Evolutionary conservation across 495 filamentous ascomycete genomes (phyloP), one percentile per base, ranked within the genome.

Genomic region (Neurospora intermedia): DNA sequence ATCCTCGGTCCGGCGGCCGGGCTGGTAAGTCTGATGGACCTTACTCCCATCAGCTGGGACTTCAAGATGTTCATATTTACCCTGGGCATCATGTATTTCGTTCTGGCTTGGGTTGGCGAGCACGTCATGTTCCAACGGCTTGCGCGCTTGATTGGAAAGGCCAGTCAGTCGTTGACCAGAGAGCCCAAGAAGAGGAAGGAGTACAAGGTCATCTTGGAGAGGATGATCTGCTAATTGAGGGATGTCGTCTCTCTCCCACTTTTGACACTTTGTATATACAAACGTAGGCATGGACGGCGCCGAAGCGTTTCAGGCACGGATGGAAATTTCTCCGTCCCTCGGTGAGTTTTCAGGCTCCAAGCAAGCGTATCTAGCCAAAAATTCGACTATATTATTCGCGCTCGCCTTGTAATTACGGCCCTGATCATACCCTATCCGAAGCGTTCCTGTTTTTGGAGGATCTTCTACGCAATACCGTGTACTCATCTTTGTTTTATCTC

Each of bases 161-260:
- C 86, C 31, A 90, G 88, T 77, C 78, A 84, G 54, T 79, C 77
- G 6, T 38, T 93, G 69, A 88, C 88, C 0, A 85, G 85, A 71
- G 82, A 84, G 76, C 81, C 84, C 41, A 98, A 97, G 83, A 89
- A 90, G 77, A 85, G 93, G 74, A 97, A 97, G 80, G 84, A 90
- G 81, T 98, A 98, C 79, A 99, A 98, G 81, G 78, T 92, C 38
- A 86, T 97, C 13, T 76, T 87, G 69, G 92, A 94, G 78, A 84
- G 89, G 69, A 93, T 97, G 92, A 83, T 88, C 16, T 78, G 74
- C 45, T 85, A 45, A 74, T 46, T 7, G 1, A 31, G 42, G 42
- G 54, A 66, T 38, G 35, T 0, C 15, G 9, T 66, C 27, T 4
- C 3, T 7, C 23, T 7, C 2, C 35, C 27, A 5, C 0, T 1